Evolutionary conservation across 1,284 basidiomycete species (phyloP), one percentile per base, ranked within the genome.

Genomic region (Puccinia novopanici): DNA sequence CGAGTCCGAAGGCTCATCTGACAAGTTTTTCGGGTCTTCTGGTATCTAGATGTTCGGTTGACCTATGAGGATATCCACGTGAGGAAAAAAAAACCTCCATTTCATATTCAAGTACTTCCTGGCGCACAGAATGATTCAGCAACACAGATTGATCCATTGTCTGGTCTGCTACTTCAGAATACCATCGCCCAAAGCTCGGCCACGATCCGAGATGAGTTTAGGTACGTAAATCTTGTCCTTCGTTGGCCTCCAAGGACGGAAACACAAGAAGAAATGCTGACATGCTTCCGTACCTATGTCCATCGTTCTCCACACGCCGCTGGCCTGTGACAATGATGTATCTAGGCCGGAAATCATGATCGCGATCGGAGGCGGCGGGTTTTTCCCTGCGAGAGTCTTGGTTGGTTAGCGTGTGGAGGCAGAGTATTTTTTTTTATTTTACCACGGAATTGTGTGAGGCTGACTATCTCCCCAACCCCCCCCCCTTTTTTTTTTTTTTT

Each of bases 321-420:
- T 73, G n/a, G 22, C 24, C 45, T 54, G 34, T 34, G 34, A 1
- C 1, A 71, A 48, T 13, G 42, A 24, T 71, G 27, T 48, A 24
- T n/a, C 0, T 55, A 83, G 82, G 63, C 82, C 82, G 15, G 82
- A 83, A 61, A 81, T 93, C 82, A 87, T 94, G 84, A 89, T 94
- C 82, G 92, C 93, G 15, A 94, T 94, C 83, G 92, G 82, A 37
- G 82, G 81, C 52, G 82, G 94, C 73, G 94, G 94, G 55, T 96
- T 96, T 88, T 94, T 96, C 87, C 94, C 95, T 67, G 94, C 95
- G 37, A 92, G 94, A 82, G 92, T 96, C 75, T 89, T 96, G 89
- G 92, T 92, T 59, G n/a, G 50, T 45, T 73, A 54, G 50, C 71
- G 55, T 45, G 15, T 24, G 24, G 13, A 50, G 4, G 19, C 42